Evolutionary conservation across 768 basidiomycete genomes (phyloP).

Genomic region (Trametes meyenii): DNA sequence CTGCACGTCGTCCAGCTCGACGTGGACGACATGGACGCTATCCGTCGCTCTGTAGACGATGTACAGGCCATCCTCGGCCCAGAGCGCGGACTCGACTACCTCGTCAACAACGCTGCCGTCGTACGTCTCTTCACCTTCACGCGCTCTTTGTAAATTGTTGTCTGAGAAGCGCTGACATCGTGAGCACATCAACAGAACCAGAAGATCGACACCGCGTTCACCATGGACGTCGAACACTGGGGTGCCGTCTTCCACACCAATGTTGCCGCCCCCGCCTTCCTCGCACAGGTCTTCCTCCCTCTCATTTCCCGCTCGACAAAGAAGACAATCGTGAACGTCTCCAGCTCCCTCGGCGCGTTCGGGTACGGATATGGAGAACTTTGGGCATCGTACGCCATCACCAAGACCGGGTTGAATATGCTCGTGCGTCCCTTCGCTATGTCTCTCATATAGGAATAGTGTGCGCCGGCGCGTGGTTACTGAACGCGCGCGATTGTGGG

Average conservation of each 20-base stretch:
- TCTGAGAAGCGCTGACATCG: not conserved
- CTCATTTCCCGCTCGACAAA: slow-evolving; percentile 35
- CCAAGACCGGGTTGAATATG: slow-evolving; percentile 44
- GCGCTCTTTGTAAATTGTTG: no score
- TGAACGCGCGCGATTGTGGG: not conserved
- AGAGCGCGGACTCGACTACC: slow-evolving; percentile 38
- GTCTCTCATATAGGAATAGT: no score
- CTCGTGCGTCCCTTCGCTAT: no score
- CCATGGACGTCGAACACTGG: slow-evolving; percentile 25
- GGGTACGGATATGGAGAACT: slow-evolving; percentile 32
- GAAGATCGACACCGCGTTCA: slow-evolving; percentile 34
- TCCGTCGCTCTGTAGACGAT: slow-evolving; percentile 29
- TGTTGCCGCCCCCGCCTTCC: slow-evolving; percentile 39
- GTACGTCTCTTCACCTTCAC: no score
- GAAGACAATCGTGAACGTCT: slow-evolving; percentile 40
- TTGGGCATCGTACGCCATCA: slow-evolving; percentile 38
- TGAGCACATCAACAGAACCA: slow-evolving; percentile 21
- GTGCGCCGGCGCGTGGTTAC: no score
- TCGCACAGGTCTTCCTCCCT: slow-evolving; percentile 38
- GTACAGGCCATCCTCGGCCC: slow-evolving; percentile 31
- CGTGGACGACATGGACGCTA: slow-evolving; percentile 30
- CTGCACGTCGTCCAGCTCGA: slow-evolving; percentile 40
- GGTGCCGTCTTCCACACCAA: slow-evolving; percentile 28
- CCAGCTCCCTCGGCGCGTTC: slow-evolving; percentile 20
- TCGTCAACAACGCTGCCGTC: slow-evolving; percentile 44